phyloP scores from a whole-genome alignment of 2,329 filamentous ascomycete genomes.

The Sporothrix humicola region DNA sequence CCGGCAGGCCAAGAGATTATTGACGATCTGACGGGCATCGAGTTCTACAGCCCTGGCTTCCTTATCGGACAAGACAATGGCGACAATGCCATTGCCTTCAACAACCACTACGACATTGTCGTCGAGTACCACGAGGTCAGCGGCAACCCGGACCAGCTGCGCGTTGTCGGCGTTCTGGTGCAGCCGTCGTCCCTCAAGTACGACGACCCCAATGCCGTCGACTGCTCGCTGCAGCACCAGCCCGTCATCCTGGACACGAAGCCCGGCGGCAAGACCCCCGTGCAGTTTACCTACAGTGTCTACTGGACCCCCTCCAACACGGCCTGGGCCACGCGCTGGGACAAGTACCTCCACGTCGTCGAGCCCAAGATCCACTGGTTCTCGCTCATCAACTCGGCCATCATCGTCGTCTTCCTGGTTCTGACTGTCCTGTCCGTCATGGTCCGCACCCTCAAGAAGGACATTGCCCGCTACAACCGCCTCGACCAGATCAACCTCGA shows the following conservation, averaged over 20 bases:
- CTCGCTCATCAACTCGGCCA: conserved; percentile 92
- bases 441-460: conserved; percentile 85
- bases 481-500: conserved; percentile 90
- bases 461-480: conserved; percentile 95
- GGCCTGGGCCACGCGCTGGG: conserved; percentile 96
- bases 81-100: conserved; percentile 62
- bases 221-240: conserved; percentile 66
- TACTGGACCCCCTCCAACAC: conserved; percentile 85
- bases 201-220: conserved; percentile 58
- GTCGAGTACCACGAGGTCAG: conserved; percentile 89
- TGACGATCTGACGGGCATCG: conserved; percentile 75
- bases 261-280: conserved; percentile 60
- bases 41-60: conserved; percentile 93
- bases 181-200: conserved; percentile 76
- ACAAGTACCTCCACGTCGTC: conserved; percentile 97
- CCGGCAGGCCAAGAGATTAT: conserved; percentile 84
- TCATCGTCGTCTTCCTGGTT: conserved; percentile 91
- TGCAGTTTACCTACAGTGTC: conserved; percentile 91
- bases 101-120: conserved; percentile 95
- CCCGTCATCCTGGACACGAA: conserved; percentile 69
- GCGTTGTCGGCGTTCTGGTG: conserved; percentile 91
- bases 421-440: conserved; percentile 93
- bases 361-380: conserved; percentile 99
- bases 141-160: conserved; percentile 69
- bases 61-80: conserved; percentile 68